phyloP scores from a whole-genome alignment of 202 grass and related monocot genomes.

The Brachypodium distachyon region DNA sequence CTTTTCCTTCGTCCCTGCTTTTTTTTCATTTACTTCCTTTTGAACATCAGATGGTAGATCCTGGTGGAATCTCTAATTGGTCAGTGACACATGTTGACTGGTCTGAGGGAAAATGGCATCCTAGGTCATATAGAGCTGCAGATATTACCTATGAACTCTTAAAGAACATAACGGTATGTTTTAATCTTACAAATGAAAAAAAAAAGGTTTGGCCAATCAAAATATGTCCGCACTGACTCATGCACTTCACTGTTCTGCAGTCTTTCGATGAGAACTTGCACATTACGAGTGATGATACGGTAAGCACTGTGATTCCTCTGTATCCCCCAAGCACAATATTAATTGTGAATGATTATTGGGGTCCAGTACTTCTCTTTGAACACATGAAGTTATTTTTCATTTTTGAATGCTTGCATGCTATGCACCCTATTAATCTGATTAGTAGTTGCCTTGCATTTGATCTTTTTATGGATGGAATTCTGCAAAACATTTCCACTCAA shows the following conservation, averaged over 20 bases:
- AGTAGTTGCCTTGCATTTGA: background rate
- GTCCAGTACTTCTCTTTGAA: background rate
- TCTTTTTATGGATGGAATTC: background rate
- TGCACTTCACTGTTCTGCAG: slow-evolving; percentile 44
- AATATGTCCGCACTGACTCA: slow-evolving; percentile 7
- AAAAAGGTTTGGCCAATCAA: background rate
- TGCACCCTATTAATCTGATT: background rate
- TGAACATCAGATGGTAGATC: slow-evolving; percentile 84
- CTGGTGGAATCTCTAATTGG: slow-evolving; percentile 89
- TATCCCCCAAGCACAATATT: background rate
- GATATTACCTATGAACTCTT: slow-evolving; percentile 77
- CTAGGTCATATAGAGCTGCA: slow-evolving; percentile 77
- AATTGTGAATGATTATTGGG: background rate
- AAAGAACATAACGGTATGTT: slow-evolving; percentile 83
- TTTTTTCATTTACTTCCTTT: slow-evolving; percentile 10
- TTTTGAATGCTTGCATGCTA: slow-evolving; percentile 2
- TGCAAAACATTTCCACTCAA: background rate
- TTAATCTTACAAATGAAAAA: slow-evolving; percentile 5
- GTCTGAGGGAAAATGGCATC: slow-evolving; percentile 99
- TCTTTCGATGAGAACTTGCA: slow-evolving; percentile 56
- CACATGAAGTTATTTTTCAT: background rate
- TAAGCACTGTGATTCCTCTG: slow-evolving; percentile 23
- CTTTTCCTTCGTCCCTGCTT: background rate
- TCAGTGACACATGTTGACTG: slow-evolving; percentile 98
- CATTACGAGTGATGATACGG: slow-evolving; percentile 81